Evolutionary conservation across 768 basidiomycete genomes (phyloP), one percentile per base, ranked within the genome.

Genomic region (Tulasnella sp.): DNA sequence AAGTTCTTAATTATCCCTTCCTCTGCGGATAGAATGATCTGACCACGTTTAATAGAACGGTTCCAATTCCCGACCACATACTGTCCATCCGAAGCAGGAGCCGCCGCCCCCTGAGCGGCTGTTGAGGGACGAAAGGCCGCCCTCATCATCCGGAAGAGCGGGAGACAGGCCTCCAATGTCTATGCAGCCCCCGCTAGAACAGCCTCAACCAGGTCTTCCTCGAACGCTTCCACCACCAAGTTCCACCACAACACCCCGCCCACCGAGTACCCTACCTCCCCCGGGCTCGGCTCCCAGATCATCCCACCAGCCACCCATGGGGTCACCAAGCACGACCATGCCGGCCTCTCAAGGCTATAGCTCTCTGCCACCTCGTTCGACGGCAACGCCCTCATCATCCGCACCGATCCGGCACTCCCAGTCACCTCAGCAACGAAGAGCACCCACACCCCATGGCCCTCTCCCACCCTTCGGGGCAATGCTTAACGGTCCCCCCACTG

Each of bases 221-320:
- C 77, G 44, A 34, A 44, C 50, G 16, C 58, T 28, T 34, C 77
- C 48, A 54, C 54, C 77, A 34, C 50, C 46, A 48, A 48, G 37
- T 40, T 60, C 46, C 44, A 46, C 76, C 24, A 48, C 76, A 18
- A 64, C 60, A 50, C 76, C 76, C n/a, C 76, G 54, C 22, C 76
- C 46, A 20, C 76, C 76, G 18, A 77, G 48, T 60, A 77, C 78
- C 22, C 28, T 46, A 14, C 78, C 46, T 46, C 78, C 37, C 9
- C 73, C 73, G 8, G 18, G 9, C 24, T 74, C 73, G 11, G 60
- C 60, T 64, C 31, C 60, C 11, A 64, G 60, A 31, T 64, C 60
- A 31, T 64, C 60, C 3, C 28, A 64, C n/a, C 60, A 64, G 28
- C 60, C 60, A 31, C 28, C 31, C 7, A 64, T 64, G 31, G 60